Conservation (phyloP, 306 rosid genomes). For the Luffa acutangula region DNA sequence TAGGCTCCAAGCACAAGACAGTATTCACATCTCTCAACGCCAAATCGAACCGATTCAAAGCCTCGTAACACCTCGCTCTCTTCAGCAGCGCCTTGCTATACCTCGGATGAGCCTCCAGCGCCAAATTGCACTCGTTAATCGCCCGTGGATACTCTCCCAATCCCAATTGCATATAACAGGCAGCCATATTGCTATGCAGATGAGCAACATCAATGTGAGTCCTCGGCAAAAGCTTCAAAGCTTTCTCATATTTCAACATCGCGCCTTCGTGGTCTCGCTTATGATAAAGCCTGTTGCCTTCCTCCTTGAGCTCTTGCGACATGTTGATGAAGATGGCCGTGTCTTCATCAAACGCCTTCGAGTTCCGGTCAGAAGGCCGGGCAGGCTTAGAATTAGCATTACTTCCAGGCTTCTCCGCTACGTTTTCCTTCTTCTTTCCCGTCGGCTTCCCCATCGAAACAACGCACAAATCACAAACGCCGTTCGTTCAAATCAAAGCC, state of each 20-base stretch:
- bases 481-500: conserved; percentile 4
- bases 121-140: conserved; percentile 64
- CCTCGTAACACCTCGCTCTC: conserved; percentile 65
- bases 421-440: conserved; percentile 60
- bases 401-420: conserved; percentile 24
- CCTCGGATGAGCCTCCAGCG: conserved; percentile 50
- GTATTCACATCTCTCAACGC: conserved; percentile 60
- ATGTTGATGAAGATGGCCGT: conserved; percentile 79
- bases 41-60: conserved; percentile 63
- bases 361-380: conserved; percentile 26
- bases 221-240: conserved; percentile 61
- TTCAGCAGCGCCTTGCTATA: conserved; percentile 59
- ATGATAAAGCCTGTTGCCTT: conserved; percentile 59
- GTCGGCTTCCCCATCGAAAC: conserved; percentile 67
- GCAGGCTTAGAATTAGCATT: conserved; percentile 26
- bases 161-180: conserved; percentile 74
- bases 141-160: conserved; percentile 83
- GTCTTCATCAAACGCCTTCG: conserved; percentile 65
- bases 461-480: conserved; percentile 7
- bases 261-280: conserved; percentile 70
- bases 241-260: conserved; percentile 68
- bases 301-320: conserved; percentile 76
- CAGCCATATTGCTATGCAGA: conserved; percentile 58
- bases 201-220: conserved; percentile 73
- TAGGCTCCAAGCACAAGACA: conserved; percentile 56